Conservation (phyloP, 129 eudicot genomes). For the Mikania micrantha region DNA sequence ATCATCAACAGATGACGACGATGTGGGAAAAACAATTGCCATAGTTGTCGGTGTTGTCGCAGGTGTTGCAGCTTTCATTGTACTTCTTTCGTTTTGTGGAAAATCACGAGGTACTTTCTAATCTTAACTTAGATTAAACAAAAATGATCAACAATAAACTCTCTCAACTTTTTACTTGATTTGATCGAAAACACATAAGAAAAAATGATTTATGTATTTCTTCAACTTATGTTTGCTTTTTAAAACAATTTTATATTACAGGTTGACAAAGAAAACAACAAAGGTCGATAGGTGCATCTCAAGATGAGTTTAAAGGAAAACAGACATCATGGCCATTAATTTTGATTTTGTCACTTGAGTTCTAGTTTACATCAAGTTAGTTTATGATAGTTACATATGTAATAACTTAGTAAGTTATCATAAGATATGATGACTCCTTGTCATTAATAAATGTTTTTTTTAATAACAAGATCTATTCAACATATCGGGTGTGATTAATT, state of each 20-base stretch:
- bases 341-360: neutral
- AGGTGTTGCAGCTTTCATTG: conserved; percentile 51
- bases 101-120: conserved; percentile 31
- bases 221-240: neutral
- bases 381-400: neutral
- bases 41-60: conserved; percentile 66
- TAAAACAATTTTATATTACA: neutral
- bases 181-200: neutral
- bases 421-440: neutral
- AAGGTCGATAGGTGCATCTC: neutral
- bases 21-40: conserved; percentile 74
- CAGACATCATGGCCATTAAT: neutral
- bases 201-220: neutral
- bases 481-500: too few relatives aligned
- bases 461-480: neutral
- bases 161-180: neutral
- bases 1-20: conserved; percentile 53
- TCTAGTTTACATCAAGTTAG: neutral
- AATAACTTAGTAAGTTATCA: neutral
- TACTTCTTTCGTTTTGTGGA: conserved; percentile 65
- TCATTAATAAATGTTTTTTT: neutral
- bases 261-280: neutral
- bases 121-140: neutral
- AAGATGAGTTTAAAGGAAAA: neutral
- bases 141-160: neutral